Evolutionary conservation across 2,329 filamentous ascomycete species (phyloP).

Genomic region (Penicillium sp.): DNA sequence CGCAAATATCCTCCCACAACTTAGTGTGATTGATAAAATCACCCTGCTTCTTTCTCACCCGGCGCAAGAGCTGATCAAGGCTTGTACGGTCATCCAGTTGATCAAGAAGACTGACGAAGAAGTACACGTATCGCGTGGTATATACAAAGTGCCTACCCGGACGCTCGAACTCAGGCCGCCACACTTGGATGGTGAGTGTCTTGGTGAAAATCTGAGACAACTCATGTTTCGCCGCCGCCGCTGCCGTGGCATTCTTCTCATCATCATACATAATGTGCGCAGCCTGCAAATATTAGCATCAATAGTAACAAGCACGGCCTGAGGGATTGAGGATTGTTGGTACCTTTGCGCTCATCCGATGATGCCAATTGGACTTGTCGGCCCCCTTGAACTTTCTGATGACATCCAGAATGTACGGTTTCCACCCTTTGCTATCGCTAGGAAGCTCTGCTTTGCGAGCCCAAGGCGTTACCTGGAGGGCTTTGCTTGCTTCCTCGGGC

Average conservation of each 20-base stretch:
- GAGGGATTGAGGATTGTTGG: too few species aligned
- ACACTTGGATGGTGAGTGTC: slow-evolving; percentile 89
- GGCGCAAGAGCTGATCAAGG: slow-evolving; percentile 70
- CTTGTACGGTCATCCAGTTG: slow-evolving; percentile 68
- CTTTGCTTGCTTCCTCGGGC: slow-evolving; percentile 45
- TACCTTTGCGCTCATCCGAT: slow-evolving; percentile 77
- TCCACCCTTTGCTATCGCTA: slow-evolving; percentile 50
- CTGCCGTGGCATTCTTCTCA: slow-evolving; percentile 46
- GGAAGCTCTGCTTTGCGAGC: slow-evolving; percentile 48
- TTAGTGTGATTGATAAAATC: slow-evolving; percentile 62
- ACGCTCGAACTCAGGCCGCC: slow-evolving; percentile 84
- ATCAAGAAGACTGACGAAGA: slow-evolving; percentile 69
- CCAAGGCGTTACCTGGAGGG: slow-evolving; percentile 51
- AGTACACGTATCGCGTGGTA: slow-evolving; percentile 77
- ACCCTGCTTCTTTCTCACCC: slow-evolving; percentile 72
- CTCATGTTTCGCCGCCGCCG: slow-evolving; percentile 64
- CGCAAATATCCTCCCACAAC: slow-evolving; percentile 58
- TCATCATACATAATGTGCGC: slow-evolving; percentile 59
- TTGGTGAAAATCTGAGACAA: slow-evolving; percentile 87
- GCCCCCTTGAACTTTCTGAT: slow-evolving; percentile 57
- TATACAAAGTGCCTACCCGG: slow-evolving; percentile 87
- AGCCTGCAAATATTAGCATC: slow-evolving; percentile 39
- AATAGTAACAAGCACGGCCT: slow-evolving; percentile 13
- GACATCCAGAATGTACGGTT: slow-evolving; percentile 56
- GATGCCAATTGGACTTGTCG: slow-evolving; percentile 93